Evolutionary conservation across 305 asterid genomes (phyloP).

Genomic region (Solanum chacoense): DNA sequence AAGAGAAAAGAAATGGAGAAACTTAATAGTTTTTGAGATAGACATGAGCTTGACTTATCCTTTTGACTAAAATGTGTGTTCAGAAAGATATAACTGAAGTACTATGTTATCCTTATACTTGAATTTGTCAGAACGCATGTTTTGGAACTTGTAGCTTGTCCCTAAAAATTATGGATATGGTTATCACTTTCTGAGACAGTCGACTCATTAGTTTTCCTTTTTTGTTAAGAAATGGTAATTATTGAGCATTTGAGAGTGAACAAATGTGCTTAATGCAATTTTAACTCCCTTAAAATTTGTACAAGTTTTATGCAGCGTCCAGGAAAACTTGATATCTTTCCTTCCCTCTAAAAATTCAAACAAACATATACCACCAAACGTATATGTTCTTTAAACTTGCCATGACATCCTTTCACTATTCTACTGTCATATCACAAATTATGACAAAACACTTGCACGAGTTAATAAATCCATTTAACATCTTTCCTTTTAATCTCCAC

Average conservation of each 20-base stretch:
- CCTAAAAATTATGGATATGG: neutral
- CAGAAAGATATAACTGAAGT: neutral
- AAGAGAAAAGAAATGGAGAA: neutral
- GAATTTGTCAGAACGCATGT: neutral
- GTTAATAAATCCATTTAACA: neutral
- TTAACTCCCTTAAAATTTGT: neutral
- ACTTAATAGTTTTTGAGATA: neutral
- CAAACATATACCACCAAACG: neutral
- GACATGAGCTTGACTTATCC: neutral
- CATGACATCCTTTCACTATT: neutral
- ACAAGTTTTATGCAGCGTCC: neutral
- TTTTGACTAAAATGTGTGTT: neutral
- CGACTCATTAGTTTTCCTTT: neutral
- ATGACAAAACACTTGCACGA: neutral
- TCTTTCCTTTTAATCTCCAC: neutral
- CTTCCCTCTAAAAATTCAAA: neutral
- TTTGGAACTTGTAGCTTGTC: neutral
- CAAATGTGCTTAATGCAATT: neutral
- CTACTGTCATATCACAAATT: neutral
- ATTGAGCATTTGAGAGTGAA: neutral
- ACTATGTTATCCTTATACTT: neutral
- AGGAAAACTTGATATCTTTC: neutral
- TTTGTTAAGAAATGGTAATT: too few relatives aligned
- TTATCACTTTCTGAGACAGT: neutral
- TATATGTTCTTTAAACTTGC: neutral